A percentile compares a stretch with the other conserved stretches of the same genome.
phyloP scores from a whole-genome alignment of 257 asterid genomes.

The Solanum commersonii region DNA sequence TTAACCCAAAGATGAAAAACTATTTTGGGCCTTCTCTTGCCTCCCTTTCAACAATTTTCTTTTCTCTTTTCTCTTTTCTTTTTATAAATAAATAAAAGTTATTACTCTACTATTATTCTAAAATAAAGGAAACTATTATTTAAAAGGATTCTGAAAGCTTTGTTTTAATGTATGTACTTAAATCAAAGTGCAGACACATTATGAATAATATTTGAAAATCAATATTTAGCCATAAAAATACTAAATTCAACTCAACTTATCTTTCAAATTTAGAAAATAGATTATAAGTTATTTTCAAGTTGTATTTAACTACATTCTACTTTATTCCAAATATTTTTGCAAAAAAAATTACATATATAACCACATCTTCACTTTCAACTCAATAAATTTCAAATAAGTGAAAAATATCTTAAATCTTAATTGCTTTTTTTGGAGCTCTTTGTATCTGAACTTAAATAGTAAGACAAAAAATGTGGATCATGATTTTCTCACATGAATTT shows the following conservation, averaged over 20 bases:
- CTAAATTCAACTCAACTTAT: background rate
- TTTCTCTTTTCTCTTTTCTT: background rate
- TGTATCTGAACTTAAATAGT: background rate
- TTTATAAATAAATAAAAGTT: too few relatives aligned
- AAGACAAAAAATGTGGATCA: background rate
- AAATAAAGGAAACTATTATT: background rate
- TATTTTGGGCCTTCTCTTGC: too few relatives aligned
- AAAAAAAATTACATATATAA: too few relatives aligned
- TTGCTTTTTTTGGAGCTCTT: background rate
- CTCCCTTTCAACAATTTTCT: background rate
- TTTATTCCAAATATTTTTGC: background rate
- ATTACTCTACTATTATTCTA: background rate
- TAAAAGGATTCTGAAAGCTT: background rate
- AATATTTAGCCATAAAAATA: background rate
- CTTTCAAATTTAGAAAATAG: too few relatives aligned
- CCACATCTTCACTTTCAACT: background rate
- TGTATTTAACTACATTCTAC: background rate
- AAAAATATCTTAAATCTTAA: background rate
- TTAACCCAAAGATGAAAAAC: accelerated
- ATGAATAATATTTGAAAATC: too few relatives aligned
- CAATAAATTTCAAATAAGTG: background rate
- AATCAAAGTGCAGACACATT: too few relatives aligned
- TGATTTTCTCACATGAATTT: background rate
- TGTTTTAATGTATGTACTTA: too few relatives aligned
- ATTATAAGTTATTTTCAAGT: background rate